Evolutionary conservation across 164 flowering plant genomes (phyloP), one percentile per base, ranked within the genome.

Genomic region (Warburgia ugandensis): DNA sequence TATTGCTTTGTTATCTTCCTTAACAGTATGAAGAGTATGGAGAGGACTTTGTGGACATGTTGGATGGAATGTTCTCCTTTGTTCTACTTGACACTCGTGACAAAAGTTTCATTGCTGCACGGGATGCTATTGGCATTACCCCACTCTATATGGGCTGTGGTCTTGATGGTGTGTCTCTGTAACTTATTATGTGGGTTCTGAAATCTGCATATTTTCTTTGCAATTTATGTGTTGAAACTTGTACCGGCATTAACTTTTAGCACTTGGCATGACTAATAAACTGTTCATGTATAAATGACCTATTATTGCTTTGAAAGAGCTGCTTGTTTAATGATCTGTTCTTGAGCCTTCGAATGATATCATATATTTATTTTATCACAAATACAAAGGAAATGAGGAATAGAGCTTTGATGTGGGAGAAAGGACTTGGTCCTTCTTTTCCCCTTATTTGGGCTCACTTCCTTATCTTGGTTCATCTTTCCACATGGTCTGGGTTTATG

Each of bases 141-240:
- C 94, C 97, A n/a, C 79, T 90, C 42, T 90, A 90, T 75, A 69
- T 86, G 68, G 95, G 97, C 21, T 90, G 97, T 95, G 97, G 97
- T 55, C 94, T 80, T 62, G 97, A 90, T 73, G 97, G 97, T 90
- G 77, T 45, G 83, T 64, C 12, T 28, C 27, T 64, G 11, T 30
- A 35, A 32, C 66, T 55, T 42, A n/a, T 4, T 9, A 19, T 46
- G 9, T 17, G 45, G n/a, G 7, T 6, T 38, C 29, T n/a, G 20
- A 20, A 19, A 48, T 28, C 7, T 39, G 43, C 19, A 12, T 1
- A 8, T 13, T 6, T 39, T 14, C 19, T 22, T 39, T 39, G 19
- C 7, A 19, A 10, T 13, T 8, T 14, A 4, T 39, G 7, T 39
- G n/a, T n/a, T n/a, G n/a, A n/a, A n/a, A n/a, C 20, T 9, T 39